Evolutionary conservation across 1,139 yeast genomes (phyloP).

Genomic region (Suhomyces terraborum): DNA sequence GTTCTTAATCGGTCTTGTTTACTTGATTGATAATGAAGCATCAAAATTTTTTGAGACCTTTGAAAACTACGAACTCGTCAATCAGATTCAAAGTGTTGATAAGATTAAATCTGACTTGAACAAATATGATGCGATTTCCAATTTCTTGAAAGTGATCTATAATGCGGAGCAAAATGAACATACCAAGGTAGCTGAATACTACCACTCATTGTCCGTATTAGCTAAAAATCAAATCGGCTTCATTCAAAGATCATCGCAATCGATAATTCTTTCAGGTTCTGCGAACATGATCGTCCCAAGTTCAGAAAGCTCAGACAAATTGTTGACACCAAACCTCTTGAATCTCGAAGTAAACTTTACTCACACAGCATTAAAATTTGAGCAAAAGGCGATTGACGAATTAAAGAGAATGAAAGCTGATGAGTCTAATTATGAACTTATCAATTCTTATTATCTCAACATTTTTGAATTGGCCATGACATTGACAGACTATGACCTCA

Average conservation of each 20-base stretch:
- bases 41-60: constrained; percentile 27
- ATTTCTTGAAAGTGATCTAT: constrained; percentile 27
- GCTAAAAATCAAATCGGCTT: constrained; percentile 24
- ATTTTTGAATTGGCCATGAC: constrained; percentile 35
- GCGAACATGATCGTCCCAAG: neutral
- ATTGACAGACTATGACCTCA: constrained; percentile 28
- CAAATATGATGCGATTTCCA: constrained; percentile 19
- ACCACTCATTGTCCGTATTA: constrained; percentile 37
- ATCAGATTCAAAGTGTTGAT: constrained; percentile 14
- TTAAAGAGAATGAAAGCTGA: constrained; percentile 14
- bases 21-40: constrained; percentile 34
- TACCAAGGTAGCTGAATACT: constrained; percentile 33
- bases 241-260: constrained; percentile 8
- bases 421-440: neutral
- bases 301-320: neutral
- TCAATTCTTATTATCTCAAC: constrained; percentile 26
- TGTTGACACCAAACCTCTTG: neutral
- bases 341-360: constrained; percentile 23
- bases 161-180: constrained; percentile 14
- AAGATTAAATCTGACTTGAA: constrained; percentile 23
- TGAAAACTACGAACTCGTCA: constrained; percentile 21
- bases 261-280: constrained; percentile 6
- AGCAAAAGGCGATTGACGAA: constrained; percentile 33
- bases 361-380: constrained; percentile 34
- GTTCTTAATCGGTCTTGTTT: constrained; percentile 39